Base-by-base conservation (phyloP, 2,329 filamentous ascomycete genomes). In the Alternaria rosae region DNA sequence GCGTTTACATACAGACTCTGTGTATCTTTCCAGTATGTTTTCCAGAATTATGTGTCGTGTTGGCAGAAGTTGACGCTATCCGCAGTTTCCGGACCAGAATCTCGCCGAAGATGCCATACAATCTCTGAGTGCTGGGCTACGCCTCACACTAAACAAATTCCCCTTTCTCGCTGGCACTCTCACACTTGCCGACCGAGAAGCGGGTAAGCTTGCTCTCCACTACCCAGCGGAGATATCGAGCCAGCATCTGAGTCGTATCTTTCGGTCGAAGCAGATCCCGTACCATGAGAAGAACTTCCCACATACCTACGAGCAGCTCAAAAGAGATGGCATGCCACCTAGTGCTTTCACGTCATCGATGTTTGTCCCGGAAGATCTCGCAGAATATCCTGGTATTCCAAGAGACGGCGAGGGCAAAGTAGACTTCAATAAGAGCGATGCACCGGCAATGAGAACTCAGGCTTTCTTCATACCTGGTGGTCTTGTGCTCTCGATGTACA, bases 381-480 rank as follows among this genome's bases (percentile, higher is more conserved):
- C 60, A 9, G 64, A 73, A n/a, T 72, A 69, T 30, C 59, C 70
- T 15, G 73, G 71, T 3, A 68, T 77, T 3, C 70, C 73, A 5
- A 26, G 56, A 9, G 70, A 65, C 53, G 75, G 72, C 17, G 75
- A 78, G 42, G 76, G 76, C 6, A 65, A 73, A 15, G 67, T 75
- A 11, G 61, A 72, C 43, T 77, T 76, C 25, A 52, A 62, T 3
- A 55, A 65, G 12, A 70, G 66, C 54, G 62, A 71, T 20, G 71
- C 70, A 15, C 77, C 77, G 3, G 76, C 64, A 4, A 71, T 78
- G 66, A 68, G 72, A 28, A 57, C 74, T 1, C 74, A 78, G 50
- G 76, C 75, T 2, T 74, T 69, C 65, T 79, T 79, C 61, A 74
- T 78, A 21, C 72, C 74, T 3, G 76, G 76, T 13, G 77, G 77